phyloP scores from a whole-genome alignment of 148 eudicot species.

The Rhododendron ovatum region DNA sequence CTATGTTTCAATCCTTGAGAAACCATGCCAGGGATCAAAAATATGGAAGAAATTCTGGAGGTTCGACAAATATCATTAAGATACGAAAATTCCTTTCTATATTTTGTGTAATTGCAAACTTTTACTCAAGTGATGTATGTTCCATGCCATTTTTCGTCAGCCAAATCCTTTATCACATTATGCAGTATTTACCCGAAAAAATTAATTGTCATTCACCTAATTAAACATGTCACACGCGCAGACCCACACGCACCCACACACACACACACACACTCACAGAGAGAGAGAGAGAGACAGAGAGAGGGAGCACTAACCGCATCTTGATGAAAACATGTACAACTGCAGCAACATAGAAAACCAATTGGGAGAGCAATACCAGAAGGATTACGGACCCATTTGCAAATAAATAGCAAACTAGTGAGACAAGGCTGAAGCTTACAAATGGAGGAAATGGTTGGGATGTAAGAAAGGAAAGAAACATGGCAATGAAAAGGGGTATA shows the following conservation, averaged over 20 bases:
- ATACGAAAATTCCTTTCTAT: not conserved
- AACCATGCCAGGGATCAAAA: not conserved
- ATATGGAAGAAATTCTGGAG: not conserved
- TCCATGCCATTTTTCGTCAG: not conserved
- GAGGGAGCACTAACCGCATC: conserved; percentile 53
- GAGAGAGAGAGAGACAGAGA: not conserved
- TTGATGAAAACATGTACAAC: conserved; percentile 63
- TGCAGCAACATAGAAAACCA: conserved; percentile 52
- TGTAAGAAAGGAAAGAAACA: conserved; percentile 48
- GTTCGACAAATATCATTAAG: not conserved
- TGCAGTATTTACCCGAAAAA: not conserved
- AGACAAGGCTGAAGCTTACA: conserved; percentile 55
- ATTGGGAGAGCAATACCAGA: conserved; percentile 48
- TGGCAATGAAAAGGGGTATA: conserved; percentile 52
- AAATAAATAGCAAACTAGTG: conserved; percentile 60
- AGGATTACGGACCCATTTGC: conserved; percentile 71
- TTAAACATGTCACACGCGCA: not conserved
- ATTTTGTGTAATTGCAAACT: not conserved
- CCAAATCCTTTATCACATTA: not conserved
- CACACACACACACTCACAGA: not conserved
- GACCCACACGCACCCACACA: not conserved
- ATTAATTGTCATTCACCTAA: not conserved
- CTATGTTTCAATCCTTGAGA: not conserved
- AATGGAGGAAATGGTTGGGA: conserved; percentile 50
- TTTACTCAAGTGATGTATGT: not conserved